These are phyloP conservation scores for Trametes sanguinea DNA, from an alignment of 768 basidiomycete species.

Conservation along the genomic window DNA sequence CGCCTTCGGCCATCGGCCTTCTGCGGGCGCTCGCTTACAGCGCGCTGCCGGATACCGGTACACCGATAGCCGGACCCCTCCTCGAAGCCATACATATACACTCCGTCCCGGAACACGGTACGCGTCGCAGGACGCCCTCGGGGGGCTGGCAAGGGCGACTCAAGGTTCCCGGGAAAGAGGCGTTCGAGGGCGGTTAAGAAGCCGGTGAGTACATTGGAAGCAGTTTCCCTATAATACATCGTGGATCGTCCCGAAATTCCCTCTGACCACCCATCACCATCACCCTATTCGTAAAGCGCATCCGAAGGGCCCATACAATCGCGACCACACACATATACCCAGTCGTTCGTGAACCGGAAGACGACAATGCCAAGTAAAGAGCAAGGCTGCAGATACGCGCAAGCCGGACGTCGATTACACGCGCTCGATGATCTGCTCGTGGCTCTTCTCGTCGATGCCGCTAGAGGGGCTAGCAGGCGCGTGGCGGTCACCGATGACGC, in stretches of 20 bases:
- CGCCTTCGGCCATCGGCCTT: neutral
- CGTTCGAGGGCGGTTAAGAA: neutral
- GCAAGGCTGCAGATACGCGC: neutral
- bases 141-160: too few relatives aligned
- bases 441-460: slow-evolving; percentile 14
- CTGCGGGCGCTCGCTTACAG: neutral
- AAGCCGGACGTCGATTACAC: slow-evolving; percentile 1
- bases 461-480: neutral
- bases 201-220: slow-evolving; percentile 5
- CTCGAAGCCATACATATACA: neutral
- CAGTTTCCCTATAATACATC: slow-evolving; percentile 6
- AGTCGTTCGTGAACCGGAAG: neutral
- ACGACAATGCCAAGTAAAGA: neutral
- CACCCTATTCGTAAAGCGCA: too few relatives aligned
- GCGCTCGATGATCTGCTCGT: slow-evolving; percentile 18
- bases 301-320: too few relatives aligned
- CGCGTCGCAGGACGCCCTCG: too few relatives aligned
- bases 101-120: neutral
- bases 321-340: neutral
- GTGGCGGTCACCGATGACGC: slow-evolving; percentile 3
- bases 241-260: neutral
- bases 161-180: neutral
- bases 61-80: neutral
- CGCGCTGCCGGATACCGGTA: neutral
- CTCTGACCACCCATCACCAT: too few relatives aligned